Evolutionary conservation across 2,329 filamentous ascomycete genomes (phyloP).

Genomic region (Phyllosticta capitalensis): DNA sequence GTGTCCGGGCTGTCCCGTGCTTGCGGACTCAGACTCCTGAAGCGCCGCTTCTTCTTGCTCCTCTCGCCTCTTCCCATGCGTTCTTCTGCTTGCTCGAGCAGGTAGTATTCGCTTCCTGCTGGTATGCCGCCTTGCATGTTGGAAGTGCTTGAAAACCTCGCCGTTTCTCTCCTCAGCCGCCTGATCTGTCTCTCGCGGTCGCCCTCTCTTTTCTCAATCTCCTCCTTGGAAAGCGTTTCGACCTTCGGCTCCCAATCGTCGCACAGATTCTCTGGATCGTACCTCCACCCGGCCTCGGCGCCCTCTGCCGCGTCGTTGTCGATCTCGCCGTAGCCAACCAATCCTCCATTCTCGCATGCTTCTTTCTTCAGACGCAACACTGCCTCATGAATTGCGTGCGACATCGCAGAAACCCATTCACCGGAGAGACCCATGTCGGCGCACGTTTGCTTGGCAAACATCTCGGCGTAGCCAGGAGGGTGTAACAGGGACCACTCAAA

Average conservation of each 20-base stretch:
- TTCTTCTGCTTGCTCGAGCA: slow-evolving; percentile 54
- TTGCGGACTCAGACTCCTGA: slow-evolving; percentile 76
- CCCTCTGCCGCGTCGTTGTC: slow-evolving; percentile 79
- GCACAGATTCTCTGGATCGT: slow-evolving; percentile 80
- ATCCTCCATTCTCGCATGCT: slow-evolving; percentile 80
- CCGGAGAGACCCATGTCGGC: slow-evolving; percentile 80
- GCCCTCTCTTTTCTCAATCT: slow-evolving; percentile 93
- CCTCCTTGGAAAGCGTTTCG: slow-evolving; percentile 70
- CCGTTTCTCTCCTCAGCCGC: slow-evolving; percentile 79
- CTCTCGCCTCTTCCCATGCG: slow-evolving; percentile 85
- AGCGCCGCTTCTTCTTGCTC: slow-evolving; percentile 89
- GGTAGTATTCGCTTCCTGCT: slow-evolving; percentile 49
- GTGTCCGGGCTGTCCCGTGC: slow-evolving; percentile 73
- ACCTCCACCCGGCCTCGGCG: slow-evolving; percentile 88
- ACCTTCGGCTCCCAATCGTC: slow-evolving; percentile 44
- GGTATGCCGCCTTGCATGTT: slow-evolving; percentile 72
- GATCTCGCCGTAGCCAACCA: slow-evolving; percentile 67
- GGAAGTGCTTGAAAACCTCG: slow-evolving; percentile 77
- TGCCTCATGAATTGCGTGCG: slow-evolving; percentile 94
- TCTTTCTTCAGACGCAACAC: slow-evolving; percentile 91
- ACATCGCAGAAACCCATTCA: slow-evolving; percentile 90
- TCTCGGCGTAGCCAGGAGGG: slow-evolving; percentile 81
- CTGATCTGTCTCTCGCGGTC: slow-evolving; percentile 88
- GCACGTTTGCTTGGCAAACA: slow-evolving; percentile 86
- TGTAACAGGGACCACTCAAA: slow-evolving; percentile 97